These are phyloP conservation scores for Aspergillus nomiae DNA, from an alignment of 2,329 filamentous ascomycete genomes.

Conservation along the genomic window DNA sequence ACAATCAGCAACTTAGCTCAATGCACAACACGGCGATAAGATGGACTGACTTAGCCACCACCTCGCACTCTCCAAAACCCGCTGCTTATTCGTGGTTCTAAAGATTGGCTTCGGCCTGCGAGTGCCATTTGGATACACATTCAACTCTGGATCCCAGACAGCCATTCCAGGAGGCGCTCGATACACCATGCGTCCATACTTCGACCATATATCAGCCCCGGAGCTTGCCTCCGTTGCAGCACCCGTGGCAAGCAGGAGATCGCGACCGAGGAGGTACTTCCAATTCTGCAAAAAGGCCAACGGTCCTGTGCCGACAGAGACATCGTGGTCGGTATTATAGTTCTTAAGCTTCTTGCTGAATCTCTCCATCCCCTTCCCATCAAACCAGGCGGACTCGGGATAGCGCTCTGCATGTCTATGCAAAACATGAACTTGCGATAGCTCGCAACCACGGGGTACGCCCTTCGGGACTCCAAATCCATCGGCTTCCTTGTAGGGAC, in stretches of 20 bases:
- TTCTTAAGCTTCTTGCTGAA: slow-evolving; percentile 54
- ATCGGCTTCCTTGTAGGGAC: slow-evolving; percentile 30
- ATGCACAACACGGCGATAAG: too few species aligned
- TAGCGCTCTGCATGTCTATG: slow-evolving; percentile 60
- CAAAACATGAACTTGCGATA: slow-evolving; percentile 57
- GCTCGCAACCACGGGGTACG: slow-evolving; percentile 58
- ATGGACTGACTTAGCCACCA: slow-evolving; percentile 45
- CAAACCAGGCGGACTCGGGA: slow-evolving; percentile 49
- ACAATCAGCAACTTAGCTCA: not conserved
- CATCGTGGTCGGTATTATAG: slow-evolving; percentile 42
- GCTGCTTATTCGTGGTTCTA: slow-evolving; percentile 55
- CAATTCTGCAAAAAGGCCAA: slow-evolving; percentile 57
- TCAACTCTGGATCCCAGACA: slow-evolving; percentile 47
- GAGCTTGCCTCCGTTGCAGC: slow-evolving; percentile 52
- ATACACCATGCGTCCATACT: slow-evolving; percentile 56
- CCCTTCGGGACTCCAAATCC: slow-evolving; percentile 38
- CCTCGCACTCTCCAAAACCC: slow-evolving; percentile 53
- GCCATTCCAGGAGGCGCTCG: slow-evolving; percentile 51
- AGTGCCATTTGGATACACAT: slow-evolving; percentile 48
- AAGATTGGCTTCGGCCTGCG: slow-evolving; percentile 52
- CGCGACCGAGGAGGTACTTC: slow-evolving; percentile 39
- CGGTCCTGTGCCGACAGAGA: slow-evolving; percentile 48
- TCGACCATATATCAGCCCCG: slow-evolving; percentile 57
- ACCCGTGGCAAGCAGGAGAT: slow-evolving; percentile 51
- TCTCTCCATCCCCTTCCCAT: slow-evolving; percentile 51